Evolutionary conservation across 192 early-diverging fungal genomes (phyloP).

Genomic region (Neocallimastix lanati): DNA sequence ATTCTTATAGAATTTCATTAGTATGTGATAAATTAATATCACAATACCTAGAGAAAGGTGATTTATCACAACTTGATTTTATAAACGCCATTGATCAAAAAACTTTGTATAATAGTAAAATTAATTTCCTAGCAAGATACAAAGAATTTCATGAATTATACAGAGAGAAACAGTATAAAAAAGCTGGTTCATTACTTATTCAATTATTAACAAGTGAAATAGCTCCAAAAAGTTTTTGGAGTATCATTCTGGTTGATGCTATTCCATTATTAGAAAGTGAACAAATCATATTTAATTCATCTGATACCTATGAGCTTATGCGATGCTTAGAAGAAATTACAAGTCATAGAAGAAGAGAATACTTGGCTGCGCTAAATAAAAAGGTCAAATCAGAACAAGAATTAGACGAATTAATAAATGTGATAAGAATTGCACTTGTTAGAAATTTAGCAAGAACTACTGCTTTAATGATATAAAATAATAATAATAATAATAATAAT

Average conservation of each 20-base stretch:
- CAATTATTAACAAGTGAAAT: constrained; percentile 19
- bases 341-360: constrained; percentile 9
- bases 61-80: constrained; percentile 19
- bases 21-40: constrained; percentile 36
- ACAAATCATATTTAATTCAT: constrained; percentile 25
- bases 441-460: neutral
- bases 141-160: neutral
- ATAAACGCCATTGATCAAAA: constrained; percentile 18
- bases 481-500: no score
- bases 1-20: constrained; percentile 20
- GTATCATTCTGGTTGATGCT: constrained; percentile 29
- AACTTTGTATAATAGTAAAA: constrained; percentile 3
- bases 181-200: constrained; percentile 24
- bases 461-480: neutral
- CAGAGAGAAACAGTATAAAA: neutral
- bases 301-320: constrained; percentile 46
- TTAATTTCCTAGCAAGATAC: neutral
- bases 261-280: constrained; percentile 43
- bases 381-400: neutral
- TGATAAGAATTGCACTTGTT: neutral
- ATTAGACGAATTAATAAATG: neutral
- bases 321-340: constrained; percentile 32
- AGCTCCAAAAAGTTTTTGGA: constrained; percentile 27
- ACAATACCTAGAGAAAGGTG: constrained; percentile 20
- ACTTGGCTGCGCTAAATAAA: constrained; percentile 1